A percentile compares a stretch with the other conserved stretches of the same genome.
phyloP scores from a whole-genome alignment of 768 basidiomycete species.

The Lepiota subincarnata region DNA sequence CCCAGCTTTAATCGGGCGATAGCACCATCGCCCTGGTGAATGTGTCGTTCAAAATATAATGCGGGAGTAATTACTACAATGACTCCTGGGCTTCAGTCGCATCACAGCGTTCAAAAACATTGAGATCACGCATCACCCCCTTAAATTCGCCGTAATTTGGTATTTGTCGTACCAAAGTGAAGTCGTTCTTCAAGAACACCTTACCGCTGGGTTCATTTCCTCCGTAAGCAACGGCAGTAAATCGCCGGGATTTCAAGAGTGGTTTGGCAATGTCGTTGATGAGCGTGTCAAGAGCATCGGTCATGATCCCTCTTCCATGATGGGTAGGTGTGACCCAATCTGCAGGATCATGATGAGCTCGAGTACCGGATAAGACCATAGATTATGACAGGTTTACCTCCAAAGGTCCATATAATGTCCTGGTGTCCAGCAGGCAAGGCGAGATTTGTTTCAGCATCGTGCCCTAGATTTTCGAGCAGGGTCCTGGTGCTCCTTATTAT shows the following conservation, averaged over 20 bases:
- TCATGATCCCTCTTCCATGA: conserved; percentile 72
- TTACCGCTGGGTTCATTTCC: conserved; percentile 58
- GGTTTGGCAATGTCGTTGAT: conserved; percentile 60
- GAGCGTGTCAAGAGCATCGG: conserved; percentile 50
- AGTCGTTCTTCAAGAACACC: conserved; percentile 69
- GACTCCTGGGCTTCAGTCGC: too few relatives aligned
- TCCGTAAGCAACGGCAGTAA: conserved; percentile 40
- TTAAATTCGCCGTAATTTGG: conserved; percentile 33
- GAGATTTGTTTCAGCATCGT: conserved; percentile 33
- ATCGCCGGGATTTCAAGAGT: conserved; percentile 50
- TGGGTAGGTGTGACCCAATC: conserved; percentile 59
- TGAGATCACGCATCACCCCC: conserved; percentile 31
- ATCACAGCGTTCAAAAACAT: conserved; percentile 26
- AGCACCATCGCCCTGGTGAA: too few relatives aligned
- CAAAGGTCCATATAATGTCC: conserved; percentile 56
- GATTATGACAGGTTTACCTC: conserved; percentile 36
- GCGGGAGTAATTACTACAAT: too few relatives aligned
- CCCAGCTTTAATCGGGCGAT: too few relatives aligned
- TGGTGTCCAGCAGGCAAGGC: conserved; percentile 43
- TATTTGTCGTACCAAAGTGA: conserved; percentile 35
- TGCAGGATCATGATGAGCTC: conserved; percentile 19
- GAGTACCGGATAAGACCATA: not conserved
- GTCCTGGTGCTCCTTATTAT: conserved; percentile 28
- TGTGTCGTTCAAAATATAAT: too few relatives aligned
- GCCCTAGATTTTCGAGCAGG: conserved; percentile 16